A percentile compares a stretch with the other conserved stretches of the same genome.
Evolutionary conservation across 2,329 filamentous ascomycete genomes (phyloP).

Genomic region (Tothia fuscella): DNA sequence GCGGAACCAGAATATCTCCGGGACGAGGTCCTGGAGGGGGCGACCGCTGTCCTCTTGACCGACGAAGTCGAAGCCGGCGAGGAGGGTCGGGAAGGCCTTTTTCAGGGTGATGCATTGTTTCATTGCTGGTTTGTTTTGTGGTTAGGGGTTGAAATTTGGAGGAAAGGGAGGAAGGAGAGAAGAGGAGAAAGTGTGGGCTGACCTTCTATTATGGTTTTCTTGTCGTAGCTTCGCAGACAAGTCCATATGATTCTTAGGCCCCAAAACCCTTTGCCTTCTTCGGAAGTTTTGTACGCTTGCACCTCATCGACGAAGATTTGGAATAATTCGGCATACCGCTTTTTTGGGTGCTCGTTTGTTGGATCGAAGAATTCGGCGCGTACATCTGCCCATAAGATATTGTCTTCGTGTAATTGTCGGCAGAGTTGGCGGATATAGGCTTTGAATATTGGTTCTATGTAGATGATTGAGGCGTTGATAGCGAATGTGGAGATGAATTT

Average conservation of each 20-base stretch:
- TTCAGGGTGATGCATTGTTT: conserved; percentile 78
- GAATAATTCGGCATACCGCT: conserved; percentile 59
- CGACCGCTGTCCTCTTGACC: conserved; percentile 72
- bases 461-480: conserved; percentile 61
- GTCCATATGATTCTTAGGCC: conserved; percentile 81
- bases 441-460: conserved; percentile 84
- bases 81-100: conserved; percentile 61
- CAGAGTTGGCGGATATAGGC: conserved; percentile 62
- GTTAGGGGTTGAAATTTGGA: not conserved
- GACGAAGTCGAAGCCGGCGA: conserved; percentile 82
- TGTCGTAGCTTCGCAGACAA: conserved; percentile 50
- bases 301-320: conserved; percentile 67
- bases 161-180: not conserved
- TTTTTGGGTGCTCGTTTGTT: conserved; percentile 53
- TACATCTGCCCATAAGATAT: conserved; percentile 75
- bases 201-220: conserved; percentile 56
- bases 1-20: conserved; percentile 86
- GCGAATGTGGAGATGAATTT: conserved; percentile 69
- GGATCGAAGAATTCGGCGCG: conserved; percentile 67
- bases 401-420: conserved; percentile 61
- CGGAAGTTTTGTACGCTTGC: conserved; percentile 56
- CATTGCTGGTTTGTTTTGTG: conserved; percentile 42
- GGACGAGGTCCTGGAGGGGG: conserved; percentile 62
- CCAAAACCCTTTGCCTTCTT: conserved; percentile 68
- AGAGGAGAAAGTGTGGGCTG: conserved; percentile 12